Evolutionary conservation across 768 basidiomycete species (phyloP).

Genomic region (Plicaturopsis crispa): DNA sequence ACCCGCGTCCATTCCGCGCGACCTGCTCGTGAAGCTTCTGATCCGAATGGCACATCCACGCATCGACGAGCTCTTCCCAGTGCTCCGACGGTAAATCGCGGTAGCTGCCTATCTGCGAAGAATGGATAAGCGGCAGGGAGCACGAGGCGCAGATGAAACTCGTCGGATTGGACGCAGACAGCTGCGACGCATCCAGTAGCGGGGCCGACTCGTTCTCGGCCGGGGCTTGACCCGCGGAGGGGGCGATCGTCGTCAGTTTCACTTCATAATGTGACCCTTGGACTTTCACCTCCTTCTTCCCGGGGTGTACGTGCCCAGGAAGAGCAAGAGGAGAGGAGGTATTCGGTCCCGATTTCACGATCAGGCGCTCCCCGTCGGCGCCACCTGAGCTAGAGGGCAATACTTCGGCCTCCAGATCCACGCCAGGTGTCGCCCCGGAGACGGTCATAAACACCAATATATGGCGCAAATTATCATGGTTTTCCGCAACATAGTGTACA

Average conservation of each 20-base stretch:
- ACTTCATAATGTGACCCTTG: constrained; percentile 63
- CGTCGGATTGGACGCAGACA: constrained; percentile 45
- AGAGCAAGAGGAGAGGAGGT: constrained; percentile 51
- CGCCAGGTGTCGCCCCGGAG: constrained; percentile 36
- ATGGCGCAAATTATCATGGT: constrained; percentile 80
- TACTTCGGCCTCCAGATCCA: constrained; percentile 62
- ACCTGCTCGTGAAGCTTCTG: constrained; percentile 75
- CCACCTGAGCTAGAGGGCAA: constrained; percentile 36
- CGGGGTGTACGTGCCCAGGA: constrained; percentile 49
- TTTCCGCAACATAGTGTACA: constrained; percentile 58
- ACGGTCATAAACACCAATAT: constrained; percentile 69
- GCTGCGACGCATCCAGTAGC: constrained; percentile 65
- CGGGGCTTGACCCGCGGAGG: too few relatives aligned
- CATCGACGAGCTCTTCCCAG: constrained; percentile 95
- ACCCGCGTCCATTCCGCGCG: constrained; percentile 51
- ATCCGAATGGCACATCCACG: constrained; percentile 97
- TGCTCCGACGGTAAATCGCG: constrained; percentile 91
- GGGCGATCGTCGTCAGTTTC: constrained; percentile 43
- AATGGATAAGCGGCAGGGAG: constrained; percentile 59
- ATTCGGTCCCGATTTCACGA: constrained; percentile 52
- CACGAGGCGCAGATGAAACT: constrained; percentile 77
- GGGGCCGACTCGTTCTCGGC: constrained; percentile 25
- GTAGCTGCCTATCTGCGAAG: constrained; percentile 43
- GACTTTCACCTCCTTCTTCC: constrained; percentile 50
- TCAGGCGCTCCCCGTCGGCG: constrained; percentile 41